phyloP scores from a whole-genome alignment of 352 stramenopile species.

The Peronospora farinosa region DNA sequence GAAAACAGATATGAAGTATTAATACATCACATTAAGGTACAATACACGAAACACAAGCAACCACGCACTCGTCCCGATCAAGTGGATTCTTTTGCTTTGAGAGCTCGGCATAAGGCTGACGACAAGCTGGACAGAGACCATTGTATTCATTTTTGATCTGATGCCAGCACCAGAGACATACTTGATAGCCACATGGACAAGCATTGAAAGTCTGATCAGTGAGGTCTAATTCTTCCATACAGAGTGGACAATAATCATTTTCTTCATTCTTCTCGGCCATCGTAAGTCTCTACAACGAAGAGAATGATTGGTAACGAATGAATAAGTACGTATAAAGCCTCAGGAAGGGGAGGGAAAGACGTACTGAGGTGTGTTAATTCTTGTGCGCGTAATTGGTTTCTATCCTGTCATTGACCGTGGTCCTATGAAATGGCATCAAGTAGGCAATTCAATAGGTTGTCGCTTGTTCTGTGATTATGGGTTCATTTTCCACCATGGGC shows the following conservation, averaged over 20 bases:
- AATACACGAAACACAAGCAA: neutral
- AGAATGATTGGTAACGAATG: too few species aligned
- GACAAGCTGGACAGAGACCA: constrained; percentile 94
- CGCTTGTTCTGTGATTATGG: too few species aligned
- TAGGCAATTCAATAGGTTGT: neutral
- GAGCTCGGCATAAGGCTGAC: constrained; percentile 93
- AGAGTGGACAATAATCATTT: constrained; percentile 93
- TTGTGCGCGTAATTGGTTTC: neutral
- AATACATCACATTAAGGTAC: neutral
- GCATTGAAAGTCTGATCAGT: constrained; percentile 98
- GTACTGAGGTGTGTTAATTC: too few species aligned
- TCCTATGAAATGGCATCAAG: neutral
- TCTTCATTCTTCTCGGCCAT: constrained; percentile 77
- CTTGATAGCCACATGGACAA: constrained; percentile 98
- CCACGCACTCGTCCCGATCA: constrained; percentile 89
- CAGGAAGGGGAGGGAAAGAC: neutral
- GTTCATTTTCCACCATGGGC: too few species aligned
- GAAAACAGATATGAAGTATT: neutral
- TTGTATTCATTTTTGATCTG: constrained; percentile 99
- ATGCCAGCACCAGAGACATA: constrained; percentile 99
- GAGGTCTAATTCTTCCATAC: constrained; percentile 97
- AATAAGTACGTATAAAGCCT: too few species aligned
- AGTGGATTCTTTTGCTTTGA: constrained; percentile 89
- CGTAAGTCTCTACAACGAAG: neutral
- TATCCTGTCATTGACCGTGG: constrained; percentile 28